Evolutionary conservation across 1,284 basidiomycete genomes (phyloP), one percentile per base, ranked within the genome.

Genomic region (Blastosporella zonata): DNA sequence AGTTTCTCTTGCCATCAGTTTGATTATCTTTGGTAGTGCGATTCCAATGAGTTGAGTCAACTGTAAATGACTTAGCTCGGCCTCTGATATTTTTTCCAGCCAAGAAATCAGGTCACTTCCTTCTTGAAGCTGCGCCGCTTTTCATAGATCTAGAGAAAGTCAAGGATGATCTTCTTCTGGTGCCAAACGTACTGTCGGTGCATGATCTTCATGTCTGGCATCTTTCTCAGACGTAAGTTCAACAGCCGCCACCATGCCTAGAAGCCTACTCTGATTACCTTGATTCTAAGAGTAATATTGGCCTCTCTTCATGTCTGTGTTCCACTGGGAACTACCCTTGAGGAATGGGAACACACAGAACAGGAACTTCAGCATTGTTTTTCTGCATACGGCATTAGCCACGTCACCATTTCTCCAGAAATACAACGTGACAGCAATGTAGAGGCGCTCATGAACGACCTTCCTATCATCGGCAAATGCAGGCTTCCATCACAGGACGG

Each of bases 181-280:
- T 71, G 46, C 72, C 72, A 1, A 63, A 69, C 39, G 75, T 77
- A 2, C 59, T 71, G 17, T 70, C 73, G 3, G 64, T 77, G 6
- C 75, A 76, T 54, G 74, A 77, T 55, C 61, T 77, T 27, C 75
- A 77, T 55, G 72, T 75, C 15, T 77, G 74, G 74, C 72, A 75
- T 52, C 62, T 77, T 12, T 75, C 74, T 10, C 73, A 75, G 58
- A 68, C 68, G 74, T 77, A 57, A 51, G 72, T 62, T 9, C 43
- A 12, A 28, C 23, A 12, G 31, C 18, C 18, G 38, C 40, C 47
- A n/a, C 29, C 29, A 7, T 31, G 40, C 41, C 35, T 45, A 27
- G 43, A 43, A 12, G 12, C 27, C 17, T 36, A 2, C 31, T 8
- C 38, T 21, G 22, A 52, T 31, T 38, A 13, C 52, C 29, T 23